Conservation (phyloP, 208 protist species). For the Leishmania gerbilli region DNA sequence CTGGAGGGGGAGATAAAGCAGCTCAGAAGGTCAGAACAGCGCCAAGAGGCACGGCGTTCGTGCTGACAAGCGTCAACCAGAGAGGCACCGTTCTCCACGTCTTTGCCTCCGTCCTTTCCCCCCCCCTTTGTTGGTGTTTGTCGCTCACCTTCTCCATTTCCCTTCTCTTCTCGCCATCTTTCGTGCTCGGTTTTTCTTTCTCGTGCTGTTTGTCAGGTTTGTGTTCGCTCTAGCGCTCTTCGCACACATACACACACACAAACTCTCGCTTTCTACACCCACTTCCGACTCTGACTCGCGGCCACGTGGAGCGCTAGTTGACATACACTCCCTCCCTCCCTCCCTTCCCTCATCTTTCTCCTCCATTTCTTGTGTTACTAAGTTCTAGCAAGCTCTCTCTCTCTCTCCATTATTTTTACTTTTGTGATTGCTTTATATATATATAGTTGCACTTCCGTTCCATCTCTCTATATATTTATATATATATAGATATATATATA, state of each 20-base stretch:
- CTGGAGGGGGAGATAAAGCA: not conserved
- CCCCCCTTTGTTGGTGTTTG: not conserved
- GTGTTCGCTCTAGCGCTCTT: not conserved
- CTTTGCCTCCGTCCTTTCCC: not conserved
- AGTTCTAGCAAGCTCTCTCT: conserved; percentile 12
- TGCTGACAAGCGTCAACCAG: not conserved
- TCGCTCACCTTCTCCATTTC: not conserved
- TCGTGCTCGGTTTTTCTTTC: conserved; percentile 7
- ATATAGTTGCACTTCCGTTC: not conserved
- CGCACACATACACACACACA: not conserved
- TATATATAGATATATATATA: not conserved
- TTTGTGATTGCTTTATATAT: not conserved
- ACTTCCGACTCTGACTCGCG: conserved; percentile 3
- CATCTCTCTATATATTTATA: no score
- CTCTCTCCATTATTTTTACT: not conserved
- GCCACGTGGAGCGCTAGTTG: not conserved
- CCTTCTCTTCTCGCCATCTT: conserved; percentile 21
- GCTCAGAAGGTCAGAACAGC: not conserved
- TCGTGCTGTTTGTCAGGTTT: not conserved
- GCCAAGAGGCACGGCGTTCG: not conserved
- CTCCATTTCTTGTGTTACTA: not conserved
- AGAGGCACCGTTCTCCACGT: not conserved
- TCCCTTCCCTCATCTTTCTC: not conserved
- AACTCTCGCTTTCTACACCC: conserved; percentile 3
- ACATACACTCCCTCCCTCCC: not conserved